Evolutionary conservation across 169 alveolate genomes (phyloP), one percentile per base, ranked within the genome.

Genomic region (Plasmodium gaboni): DNA sequence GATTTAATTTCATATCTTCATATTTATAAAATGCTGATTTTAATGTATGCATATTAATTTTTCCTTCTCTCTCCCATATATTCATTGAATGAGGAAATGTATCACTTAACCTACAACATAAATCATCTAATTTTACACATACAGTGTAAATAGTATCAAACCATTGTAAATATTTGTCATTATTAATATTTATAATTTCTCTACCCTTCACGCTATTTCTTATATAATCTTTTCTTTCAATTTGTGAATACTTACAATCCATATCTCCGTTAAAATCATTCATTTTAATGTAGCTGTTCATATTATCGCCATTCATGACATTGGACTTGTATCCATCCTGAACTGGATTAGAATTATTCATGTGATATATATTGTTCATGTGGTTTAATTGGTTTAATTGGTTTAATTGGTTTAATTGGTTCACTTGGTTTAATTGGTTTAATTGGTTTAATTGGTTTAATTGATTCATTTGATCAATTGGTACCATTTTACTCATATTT

Each of bases 71-170:
- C 17, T 85, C 93, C 95, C 95, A 92, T n/a, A 74, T 42, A 38
- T 74, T 12, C 94, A 86, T 92, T 28, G 94, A 89, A 64, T 92
- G 88, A 3, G 95, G 95, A 55, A 78, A 92, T 48, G 61, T 53
- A 1, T 50, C 38, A 51, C 76, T 90, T 42, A 92, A 65, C 19
- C 83, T 88, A 50, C 90, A 74, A 22, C 95, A 92, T 17, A 92
- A 48, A 57, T 92, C 95, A 64, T 92, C 95, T 17, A 92, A 53
- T 48, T 88, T 88, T 44, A 72, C 69, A 19, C 95, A 92, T 53
- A 89, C 94, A 2, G 94, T 88, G 71, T 86, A 74, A 26, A 92
- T 88, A 0, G 93, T 90, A 15, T 92, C 94, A 38, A 92, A 90
- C 95, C 95, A 92, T 50, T 92, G 92, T n/a, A 64, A 59, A 44